Conservation (phyloP, 495 filamentous ascomycete species). For the Echria macrotheca region DNA sequence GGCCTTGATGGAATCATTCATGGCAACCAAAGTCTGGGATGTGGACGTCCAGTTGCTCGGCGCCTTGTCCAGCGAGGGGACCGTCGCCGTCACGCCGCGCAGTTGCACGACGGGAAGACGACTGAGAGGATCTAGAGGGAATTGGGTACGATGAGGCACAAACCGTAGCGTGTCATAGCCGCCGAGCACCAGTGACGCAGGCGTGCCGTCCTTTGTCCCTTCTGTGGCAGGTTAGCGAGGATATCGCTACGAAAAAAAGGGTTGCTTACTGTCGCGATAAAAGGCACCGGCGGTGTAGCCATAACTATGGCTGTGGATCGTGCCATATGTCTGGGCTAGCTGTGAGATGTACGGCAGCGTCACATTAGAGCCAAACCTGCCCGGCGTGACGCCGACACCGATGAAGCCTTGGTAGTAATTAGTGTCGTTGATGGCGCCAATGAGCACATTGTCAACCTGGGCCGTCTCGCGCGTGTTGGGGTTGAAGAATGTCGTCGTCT, state of each 20-base stretch:
- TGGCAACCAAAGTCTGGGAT: constrained; percentile 32
- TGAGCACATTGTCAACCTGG: constrained; percentile 41
- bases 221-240: constrained; percentile 25
- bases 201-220: constrained; percentile 31
- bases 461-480: constrained; percentile 34
- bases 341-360: constrained; percentile 33
- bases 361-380: constrained; percentile 35
- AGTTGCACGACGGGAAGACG: constrained; percentile 49
- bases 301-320: constrained; percentile 57
- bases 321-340: constrained; percentile 45
- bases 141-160: constrained; percentile 46
- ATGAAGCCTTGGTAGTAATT: constrained; percentile 54
- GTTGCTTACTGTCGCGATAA: constrained; percentile 43
- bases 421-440: constrained; percentile 52
- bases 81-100: constrained; percentile 49
- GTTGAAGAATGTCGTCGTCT: constrained; percentile 45
- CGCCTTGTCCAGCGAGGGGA: constrained; percentile 32
- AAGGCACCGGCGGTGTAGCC: constrained; percentile 64
- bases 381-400: constrained; percentile 47
- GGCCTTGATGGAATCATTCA: constrained; percentile 44
- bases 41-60: constrained; percentile 38
- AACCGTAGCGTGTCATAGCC: constrained; percentile 60
- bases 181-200: constrained; percentile 55
- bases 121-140: constrained; percentile 43
- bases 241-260: not conserved